phyloP scores from a whole-genome alignment of 2,329 filamentous ascomycete species.

The Ciborinia camelliae region DNA sequence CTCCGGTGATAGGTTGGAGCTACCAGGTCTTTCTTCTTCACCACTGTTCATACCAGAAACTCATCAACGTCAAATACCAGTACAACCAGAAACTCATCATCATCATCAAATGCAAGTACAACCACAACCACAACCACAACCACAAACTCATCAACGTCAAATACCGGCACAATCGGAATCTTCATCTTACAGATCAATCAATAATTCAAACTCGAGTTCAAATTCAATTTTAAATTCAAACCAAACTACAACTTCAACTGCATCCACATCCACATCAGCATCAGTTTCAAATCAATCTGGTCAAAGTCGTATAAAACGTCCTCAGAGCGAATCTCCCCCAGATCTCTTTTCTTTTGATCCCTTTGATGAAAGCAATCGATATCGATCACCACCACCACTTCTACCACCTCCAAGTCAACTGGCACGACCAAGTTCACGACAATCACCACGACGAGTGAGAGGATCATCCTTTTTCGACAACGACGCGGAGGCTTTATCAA shows the following conservation, averaged over 20 bases:
- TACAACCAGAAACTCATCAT: background rate
- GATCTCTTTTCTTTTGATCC: background rate
- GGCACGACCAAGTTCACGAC: background rate
- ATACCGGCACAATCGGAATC: background rate
- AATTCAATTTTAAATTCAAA: background rate
- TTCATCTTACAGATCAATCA: background rate
- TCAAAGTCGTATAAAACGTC: background rate
- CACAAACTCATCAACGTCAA: background rate
- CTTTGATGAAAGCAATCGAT: background rate
- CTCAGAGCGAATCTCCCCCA: constrained; percentile 1
- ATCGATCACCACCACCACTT: constrained; percentile 5
- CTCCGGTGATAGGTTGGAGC: background rate
- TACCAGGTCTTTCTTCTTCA: constrained; percentile 1
- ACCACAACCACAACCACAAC: no score
- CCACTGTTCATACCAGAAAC: constrained; percentile 14
- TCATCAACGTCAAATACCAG: background rate
- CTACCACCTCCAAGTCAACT: background rate
- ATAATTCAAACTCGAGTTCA: background rate
- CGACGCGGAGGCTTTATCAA: background rate
- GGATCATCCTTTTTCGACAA: constrained; percentile 1
- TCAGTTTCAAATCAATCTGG: background rate
- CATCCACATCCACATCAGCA: background rate
- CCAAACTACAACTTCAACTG: background rate
- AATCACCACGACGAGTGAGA: background rate
- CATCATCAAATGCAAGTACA: no score